Conservation (phyloP, 305 asterid species). For the Fraxinus latifolia region DNA sequence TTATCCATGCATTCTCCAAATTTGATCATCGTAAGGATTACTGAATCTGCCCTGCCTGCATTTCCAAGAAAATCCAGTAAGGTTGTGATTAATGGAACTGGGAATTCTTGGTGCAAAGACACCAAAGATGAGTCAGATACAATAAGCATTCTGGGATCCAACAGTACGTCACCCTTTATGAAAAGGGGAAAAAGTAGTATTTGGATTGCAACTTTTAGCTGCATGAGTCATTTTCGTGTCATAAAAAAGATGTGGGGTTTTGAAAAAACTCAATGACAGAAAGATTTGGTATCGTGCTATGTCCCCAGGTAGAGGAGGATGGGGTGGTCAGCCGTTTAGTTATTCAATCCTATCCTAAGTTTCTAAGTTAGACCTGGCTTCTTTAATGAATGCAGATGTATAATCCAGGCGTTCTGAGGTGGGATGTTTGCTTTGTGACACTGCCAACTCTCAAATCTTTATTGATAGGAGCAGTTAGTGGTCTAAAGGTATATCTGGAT, state of each 20-base stretch:
- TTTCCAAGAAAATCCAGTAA: background rate
- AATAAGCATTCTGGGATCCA: background rate
- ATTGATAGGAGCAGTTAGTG: background rate
- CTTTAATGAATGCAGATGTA: slow-evolving; percentile 1
- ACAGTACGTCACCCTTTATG: background rate
- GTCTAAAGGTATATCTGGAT: background rate
- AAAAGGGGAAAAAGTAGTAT: slow-evolving; percentile 11
- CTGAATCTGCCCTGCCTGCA: slow-evolving; percentile 30
- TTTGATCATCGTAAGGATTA: slow-evolving; percentile 30
- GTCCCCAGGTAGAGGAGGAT: background rate
- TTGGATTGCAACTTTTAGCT: background rate
- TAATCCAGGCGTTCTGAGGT: background rate
- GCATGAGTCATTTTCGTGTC: slow-evolving; percentile 30
- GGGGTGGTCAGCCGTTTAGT: background rate
- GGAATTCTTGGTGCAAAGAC: background rate
- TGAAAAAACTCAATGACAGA: background rate
- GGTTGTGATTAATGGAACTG: background rate
- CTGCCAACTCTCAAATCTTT: background rate
- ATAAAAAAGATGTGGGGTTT: slow-evolving; percentile 5
- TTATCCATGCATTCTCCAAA: slow-evolving; percentile 33
- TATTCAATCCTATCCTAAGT: background rate
- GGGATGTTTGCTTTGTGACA: slow-evolving; percentile 21
- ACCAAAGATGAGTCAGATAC: background rate
- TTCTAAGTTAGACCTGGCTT: background rate
- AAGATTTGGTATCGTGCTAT: background rate